Conservation (phyloP, 331 rosid genomes). For the Acacia pycnantha region DNA sequence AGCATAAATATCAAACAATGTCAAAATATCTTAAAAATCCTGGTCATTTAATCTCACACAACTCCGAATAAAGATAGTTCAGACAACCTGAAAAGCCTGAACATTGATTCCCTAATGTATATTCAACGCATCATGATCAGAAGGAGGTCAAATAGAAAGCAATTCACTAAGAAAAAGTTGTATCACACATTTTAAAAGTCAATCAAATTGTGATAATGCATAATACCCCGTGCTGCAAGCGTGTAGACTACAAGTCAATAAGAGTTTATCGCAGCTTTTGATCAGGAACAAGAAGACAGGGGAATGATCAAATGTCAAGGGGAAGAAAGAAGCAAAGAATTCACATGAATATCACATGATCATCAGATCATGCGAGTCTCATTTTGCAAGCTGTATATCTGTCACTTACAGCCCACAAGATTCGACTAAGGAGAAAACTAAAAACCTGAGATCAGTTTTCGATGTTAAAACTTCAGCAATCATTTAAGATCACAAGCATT, state of each 20-base stretch:
- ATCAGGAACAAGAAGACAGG: background rate
- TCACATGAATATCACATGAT: background rate
- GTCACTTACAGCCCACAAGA: background rate
- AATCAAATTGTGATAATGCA: background rate
- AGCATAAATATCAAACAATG: background rate
- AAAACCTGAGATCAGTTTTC: too few species aligned
- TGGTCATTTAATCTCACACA: background rate
- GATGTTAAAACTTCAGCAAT: too few species aligned
- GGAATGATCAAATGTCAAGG: background rate
- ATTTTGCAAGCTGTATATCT: background rate
- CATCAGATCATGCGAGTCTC: background rate
- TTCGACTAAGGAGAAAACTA: too few species aligned
- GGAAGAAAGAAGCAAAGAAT: background rate
- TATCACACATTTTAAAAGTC: background rate
- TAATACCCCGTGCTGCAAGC: background rate
- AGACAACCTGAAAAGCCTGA: background rate
- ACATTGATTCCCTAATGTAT: constrained; percentile 10
- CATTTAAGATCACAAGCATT: too few species aligned
- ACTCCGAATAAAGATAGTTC: background rate
- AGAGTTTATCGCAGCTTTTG: background rate
- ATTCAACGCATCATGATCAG: background rate
- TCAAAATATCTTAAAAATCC: background rate
- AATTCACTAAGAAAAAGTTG: background rate
- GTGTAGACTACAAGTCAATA: background rate
- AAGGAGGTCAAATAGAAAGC: constrained; percentile 4